Base-by-base conservation (phyloP, 805 yeast species). In the Metschnikowia aberdeeniae region DNA sequence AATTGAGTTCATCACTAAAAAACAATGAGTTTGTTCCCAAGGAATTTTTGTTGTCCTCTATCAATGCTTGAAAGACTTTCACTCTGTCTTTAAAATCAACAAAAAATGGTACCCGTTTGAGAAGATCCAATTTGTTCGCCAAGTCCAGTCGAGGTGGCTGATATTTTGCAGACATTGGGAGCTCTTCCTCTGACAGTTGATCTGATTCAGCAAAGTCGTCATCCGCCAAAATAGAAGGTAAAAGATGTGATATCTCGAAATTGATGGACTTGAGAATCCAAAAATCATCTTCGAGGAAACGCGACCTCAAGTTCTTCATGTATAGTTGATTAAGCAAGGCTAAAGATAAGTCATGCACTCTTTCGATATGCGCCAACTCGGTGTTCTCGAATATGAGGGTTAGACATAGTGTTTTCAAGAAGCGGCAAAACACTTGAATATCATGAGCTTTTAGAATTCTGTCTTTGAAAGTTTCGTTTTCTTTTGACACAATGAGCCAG, bases 31-130 rank as follows among this genome's bases (percentile, higher is more conserved):
- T 39, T 34, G 53, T 45, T 47, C 58, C 60, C 6, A 61, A 42
- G 39, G 39, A 13, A 31, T 58, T 59, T 47, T 70, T 68, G 56
- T 89, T 95, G 9, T 70, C 50, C 3, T 71, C 75, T 31, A 87
- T 77, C 44, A 88, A 70, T 9, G 70, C 61, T 49, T 85, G 86
- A 58, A 92, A 87, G 1, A 87, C 70, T 40, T 74, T 76, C 0
- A 88, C 97, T 39, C 99, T 72, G 29, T 78, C 76, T 20, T 76
- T 74, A 61, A 92, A 92, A 0, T 87, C 80, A 6, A 92, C 72
- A 67, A 89, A 84, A 59, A 86, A 92, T 3, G 98, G 97, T 3
- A 83, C 67, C 41, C 78, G 75, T 1, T 76, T 69, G 37, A 87
- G 70, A 0, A 90, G 67, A 36, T 77, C 79, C 19, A 77, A 51